Percentiles rank a stretch among this genome's conserved stretches.
These are phyloP conservation scores for Mortierella sp. DNA, from an alignment of 371 early-diverging fungal species.

Conservation along the genomic window DNA sequence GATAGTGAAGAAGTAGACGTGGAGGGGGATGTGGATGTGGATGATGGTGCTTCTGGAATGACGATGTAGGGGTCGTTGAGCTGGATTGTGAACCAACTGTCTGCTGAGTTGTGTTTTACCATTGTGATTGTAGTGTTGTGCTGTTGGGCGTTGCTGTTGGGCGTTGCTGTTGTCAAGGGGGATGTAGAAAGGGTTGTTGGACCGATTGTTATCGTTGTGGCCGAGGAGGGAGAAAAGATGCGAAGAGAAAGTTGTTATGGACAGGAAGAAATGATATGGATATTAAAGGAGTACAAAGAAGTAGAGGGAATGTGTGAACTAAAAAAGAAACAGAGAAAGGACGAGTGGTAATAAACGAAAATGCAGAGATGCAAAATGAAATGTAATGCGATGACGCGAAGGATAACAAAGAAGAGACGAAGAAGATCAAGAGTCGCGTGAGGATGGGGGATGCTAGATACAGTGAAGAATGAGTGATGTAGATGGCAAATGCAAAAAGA, in stretches of 20 bases:
- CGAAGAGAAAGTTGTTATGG: not conserved
- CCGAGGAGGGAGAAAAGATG: not conserved
- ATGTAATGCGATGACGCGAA: not conserved
- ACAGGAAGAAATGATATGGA: not conserved
- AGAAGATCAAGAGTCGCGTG: not conserved
- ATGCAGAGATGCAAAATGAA: too few relatives aligned
- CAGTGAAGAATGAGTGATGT: not conserved
- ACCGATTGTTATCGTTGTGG: not conserved
- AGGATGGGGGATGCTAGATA: not conserved
- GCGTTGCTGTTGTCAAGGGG: not conserved
- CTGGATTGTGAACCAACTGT: conserved; percentile 38
- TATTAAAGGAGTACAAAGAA: not conserved
- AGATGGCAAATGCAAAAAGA: not conserved
- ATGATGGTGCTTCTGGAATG: conserved; percentile 21
- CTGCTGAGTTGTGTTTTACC: conserved; percentile 22
- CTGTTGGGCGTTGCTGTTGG: not conserved
- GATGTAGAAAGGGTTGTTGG: too few relatives aligned
- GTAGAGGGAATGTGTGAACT: not conserved
- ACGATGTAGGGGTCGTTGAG: conserved; percentile 32
- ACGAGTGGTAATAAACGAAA: too few relatives aligned
- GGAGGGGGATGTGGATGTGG: not conserved
- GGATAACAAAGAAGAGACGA: not conserved
- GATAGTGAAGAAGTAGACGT: not conserved
- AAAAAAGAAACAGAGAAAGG: not conserved
- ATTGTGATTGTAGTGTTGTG: not conserved